Conservation (phyloP, 805 yeast species). For the Lachancea nothofagi region DNA sequence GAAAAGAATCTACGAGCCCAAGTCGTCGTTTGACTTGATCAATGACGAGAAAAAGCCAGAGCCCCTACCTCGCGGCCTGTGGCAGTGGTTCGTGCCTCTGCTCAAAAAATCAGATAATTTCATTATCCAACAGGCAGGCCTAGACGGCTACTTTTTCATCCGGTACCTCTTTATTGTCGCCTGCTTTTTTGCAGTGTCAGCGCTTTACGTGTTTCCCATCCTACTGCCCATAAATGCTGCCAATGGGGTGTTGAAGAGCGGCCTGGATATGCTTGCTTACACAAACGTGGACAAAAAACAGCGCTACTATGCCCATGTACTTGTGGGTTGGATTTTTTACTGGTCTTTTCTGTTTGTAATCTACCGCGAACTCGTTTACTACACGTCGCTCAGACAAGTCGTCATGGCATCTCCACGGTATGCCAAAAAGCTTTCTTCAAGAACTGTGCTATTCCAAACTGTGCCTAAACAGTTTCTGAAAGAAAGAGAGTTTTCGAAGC, state of each 20-base stretch:
- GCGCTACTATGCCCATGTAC: slow-evolving; percentile 76
- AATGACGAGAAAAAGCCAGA: slow-evolving; percentile 61
- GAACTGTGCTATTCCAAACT: slow-evolving; percentile 78
- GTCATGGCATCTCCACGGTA: slow-evolving; percentile 77
- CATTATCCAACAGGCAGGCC: slow-evolving; percentile 78
- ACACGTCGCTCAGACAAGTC: slow-evolving; percentile 69
- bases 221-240: slow-evolving; percentile 82
- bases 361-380: slow-evolving; percentile 78
- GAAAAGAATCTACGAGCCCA: slow-evolving; percentile 79
- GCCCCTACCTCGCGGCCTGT: slow-evolving; percentile 63
- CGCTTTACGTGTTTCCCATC: slow-evolving; percentile 53
- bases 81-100: slow-evolving; percentile 65
- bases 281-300: slow-evolving; percentile 54
- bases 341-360: slow-evolving; percentile 64
- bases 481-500: slow-evolving; percentile 63
- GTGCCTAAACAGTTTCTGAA: slow-evolving; percentile 71
- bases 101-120: slow-evolving; percentile 65
- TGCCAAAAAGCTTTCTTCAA: slow-evolving; percentile 64
- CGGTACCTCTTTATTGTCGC: slow-evolving; percentile 64
- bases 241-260: slow-evolving; percentile 52
- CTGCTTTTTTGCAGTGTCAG: slow-evolving; percentile 48
- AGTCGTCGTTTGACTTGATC: slow-evolving; percentile 57
- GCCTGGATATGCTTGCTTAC: slow-evolving; percentile 72
- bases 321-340: slow-evolving; percentile 74
- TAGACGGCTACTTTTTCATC: slow-evolving; percentile 90